Evolutionary conservation across 176 grass and related monocot genomes (phyloP).

Genomic region (Oryza officinalis): DNA sequence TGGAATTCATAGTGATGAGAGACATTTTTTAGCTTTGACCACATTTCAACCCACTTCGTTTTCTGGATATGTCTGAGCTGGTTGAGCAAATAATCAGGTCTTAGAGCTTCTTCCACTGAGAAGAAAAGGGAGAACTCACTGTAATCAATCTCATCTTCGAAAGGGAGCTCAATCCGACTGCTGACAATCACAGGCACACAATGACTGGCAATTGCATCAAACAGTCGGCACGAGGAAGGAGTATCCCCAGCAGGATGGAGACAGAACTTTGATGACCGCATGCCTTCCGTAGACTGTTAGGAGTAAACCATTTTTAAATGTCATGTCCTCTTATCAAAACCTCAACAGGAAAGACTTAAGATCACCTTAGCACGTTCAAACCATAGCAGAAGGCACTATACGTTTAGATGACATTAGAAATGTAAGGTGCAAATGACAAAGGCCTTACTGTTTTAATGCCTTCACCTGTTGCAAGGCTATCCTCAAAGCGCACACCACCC

Average conservation of each 20-base stretch:
- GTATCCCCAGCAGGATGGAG: constrained; percentile 88
- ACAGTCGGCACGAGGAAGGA: constrained; percentile 86
- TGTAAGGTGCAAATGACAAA: background rate
- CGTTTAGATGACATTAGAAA: background rate
- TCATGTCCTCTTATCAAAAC: constrained; percentile 19
- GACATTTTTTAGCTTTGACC: constrained; percentile 71
- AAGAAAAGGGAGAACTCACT: constrained; percentile 85
- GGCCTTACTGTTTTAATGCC: constrained; percentile 81
- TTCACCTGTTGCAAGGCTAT: constrained; percentile 84
- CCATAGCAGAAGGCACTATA: background rate
- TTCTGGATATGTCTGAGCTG: constrained; percentile 67
- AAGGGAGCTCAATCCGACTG: constrained; percentile 89
- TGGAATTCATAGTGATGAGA: constrained; percentile 79
- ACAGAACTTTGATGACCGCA: constrained; percentile 86
- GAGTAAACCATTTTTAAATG: constrained; percentile 39
- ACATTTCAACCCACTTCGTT: constrained; percentile 80
- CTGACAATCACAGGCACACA: constrained; percentile 95
- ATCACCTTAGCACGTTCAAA: background rate
- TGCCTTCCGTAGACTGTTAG: constrained; percentile 71
- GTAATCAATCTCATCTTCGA: constrained; percentile 94
- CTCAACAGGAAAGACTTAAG: background rate
- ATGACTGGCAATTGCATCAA: constrained; percentile 91
- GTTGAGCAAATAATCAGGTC: constrained; percentile 64
- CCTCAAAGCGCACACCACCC: constrained; percentile 80
- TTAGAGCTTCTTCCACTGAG: constrained; percentile 79